Conservation (phyloP, 2,329 filamentous ascomycete genomes). For the Penicillium sclerotiorum region DNA sequence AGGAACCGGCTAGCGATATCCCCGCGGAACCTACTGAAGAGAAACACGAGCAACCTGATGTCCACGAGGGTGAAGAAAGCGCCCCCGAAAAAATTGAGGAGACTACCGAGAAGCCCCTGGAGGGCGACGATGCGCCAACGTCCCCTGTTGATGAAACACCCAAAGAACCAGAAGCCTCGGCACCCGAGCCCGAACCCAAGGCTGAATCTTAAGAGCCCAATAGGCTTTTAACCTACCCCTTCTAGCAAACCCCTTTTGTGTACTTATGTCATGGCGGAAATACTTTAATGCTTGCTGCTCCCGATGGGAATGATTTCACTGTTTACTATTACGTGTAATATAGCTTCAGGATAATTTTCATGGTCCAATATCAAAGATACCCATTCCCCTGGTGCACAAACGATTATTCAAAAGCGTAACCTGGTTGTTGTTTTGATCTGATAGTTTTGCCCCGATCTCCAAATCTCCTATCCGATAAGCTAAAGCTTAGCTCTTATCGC, state of each 20-base stretch:
- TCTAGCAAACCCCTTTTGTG: background rate
- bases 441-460: too few species aligned
- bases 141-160: constrained; percentile 9
- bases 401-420: too few species aligned
- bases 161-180: constrained; percentile 8
- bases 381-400: constrained; percentile 17
- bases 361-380: constrained; percentile 31
- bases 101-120: constrained; percentile 6
- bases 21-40: constrained; percentile 1
- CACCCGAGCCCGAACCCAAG: constrained; percentile 15
- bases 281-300: constrained; percentile 6
- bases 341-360: constrained; percentile 25
- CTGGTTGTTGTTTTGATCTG: too few species aligned
- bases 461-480: background rate
- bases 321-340: constrained; percentile 21
- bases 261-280: constrained; percentile 11
- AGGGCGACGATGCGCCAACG: constrained; percentile 11
- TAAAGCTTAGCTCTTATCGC: background rate
- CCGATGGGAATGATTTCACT: constrained; percentile 12
- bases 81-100: constrained; percentile 10
- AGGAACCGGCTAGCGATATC: background rate
- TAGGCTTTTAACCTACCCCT: background rate
- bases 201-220: constrained; percentile 6
- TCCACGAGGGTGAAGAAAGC: constrained; percentile 8
- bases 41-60: constrained; percentile 1